A percentile compares a stretch with the other conserved stretches of the same genome.
phyloP scores from a whole-genome alignment of 768 basidiomycete species.

The Phanerodontia chrysosporium region DNA sequence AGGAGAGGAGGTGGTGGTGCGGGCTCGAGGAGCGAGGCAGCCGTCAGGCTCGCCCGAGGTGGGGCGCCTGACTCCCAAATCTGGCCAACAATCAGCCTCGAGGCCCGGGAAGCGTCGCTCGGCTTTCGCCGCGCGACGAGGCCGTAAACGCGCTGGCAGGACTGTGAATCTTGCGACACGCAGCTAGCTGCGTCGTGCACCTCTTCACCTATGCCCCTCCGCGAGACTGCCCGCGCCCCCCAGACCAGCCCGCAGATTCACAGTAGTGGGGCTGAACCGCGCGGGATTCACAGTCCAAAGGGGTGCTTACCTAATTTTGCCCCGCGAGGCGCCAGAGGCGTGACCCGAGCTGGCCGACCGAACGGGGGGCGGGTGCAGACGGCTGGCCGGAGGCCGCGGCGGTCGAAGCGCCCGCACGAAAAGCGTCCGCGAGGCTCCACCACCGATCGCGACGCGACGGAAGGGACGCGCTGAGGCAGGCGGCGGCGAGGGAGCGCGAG shows the following conservation, averaged over 20 bases:
- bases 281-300: background rate
- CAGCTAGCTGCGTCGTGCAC: background rate
- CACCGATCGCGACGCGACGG: background rate
- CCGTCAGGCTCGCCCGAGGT: background rate
- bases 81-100: background rate
- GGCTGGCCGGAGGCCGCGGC: background rate
- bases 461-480: background rate
- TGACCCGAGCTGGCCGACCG: too few relatives aligned
- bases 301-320: slow-evolving; percentile 1
- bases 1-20: background rate
- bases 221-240: background rate
- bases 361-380: background rate
- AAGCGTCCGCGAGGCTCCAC: background rate
- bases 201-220: background rate
- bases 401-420: background rate
- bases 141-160: background rate
- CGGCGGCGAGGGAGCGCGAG: background rate
- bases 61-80: background rate
- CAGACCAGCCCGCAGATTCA: background rate
- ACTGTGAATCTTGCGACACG: background rate
- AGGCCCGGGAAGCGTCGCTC: background rate
- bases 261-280: too few relatives aligned
- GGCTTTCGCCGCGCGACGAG: background rate
- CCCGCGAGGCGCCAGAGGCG: background rate
- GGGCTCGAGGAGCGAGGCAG: background rate